Conservation (phyloP, 2,329 filamentous ascomycete genomes). For the Paramyrothecium roridum region DNA sequence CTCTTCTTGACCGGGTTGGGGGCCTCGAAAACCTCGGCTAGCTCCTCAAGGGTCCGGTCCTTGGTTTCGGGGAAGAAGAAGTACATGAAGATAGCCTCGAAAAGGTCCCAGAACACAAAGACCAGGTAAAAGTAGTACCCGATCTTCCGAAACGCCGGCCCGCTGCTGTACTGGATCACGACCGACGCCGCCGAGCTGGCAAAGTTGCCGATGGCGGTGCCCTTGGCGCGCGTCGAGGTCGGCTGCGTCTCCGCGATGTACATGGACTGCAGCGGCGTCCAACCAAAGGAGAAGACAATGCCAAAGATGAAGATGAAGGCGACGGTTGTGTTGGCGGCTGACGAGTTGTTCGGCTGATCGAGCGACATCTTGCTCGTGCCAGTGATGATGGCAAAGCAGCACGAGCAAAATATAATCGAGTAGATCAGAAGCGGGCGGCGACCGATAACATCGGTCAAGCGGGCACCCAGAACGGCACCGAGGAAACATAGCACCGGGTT, state of each 20-base stretch:
- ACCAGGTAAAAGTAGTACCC: slow-evolving; percentile 42
- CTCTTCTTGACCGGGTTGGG: slow-evolving; percentile 43
- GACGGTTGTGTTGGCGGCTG: slow-evolving; percentile 40
- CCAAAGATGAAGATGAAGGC: slow-evolving; percentile 50
- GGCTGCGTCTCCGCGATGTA: slow-evolving; percentile 46
- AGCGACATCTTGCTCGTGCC: slow-evolving; percentile 42
- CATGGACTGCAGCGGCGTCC: slow-evolving; percentile 45
- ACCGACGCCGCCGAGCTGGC: slow-evolving; percentile 32
- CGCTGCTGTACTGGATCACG: slow-evolving; percentile 41
- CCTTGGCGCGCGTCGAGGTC: slow-evolving; percentile 41
- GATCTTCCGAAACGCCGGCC: slow-evolving; percentile 39
- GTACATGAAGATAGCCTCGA: slow-evolving; percentile 41
- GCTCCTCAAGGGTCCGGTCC: slow-evolving; percentile 49
- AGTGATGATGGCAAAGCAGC: slow-evolving; percentile 47
- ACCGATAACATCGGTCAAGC: slow-evolving; percentile 54
- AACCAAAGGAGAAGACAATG: slow-evolving; percentile 46
- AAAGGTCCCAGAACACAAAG: slow-evolving; percentile 41
- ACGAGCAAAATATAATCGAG: slow-evolving; percentile 40
- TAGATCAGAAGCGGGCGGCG: slow-evolving; percentile 52
- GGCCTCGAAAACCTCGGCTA: slow-evolving; percentile 48
- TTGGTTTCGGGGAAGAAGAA: slow-evolving; percentile 49
- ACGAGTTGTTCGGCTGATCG: slow-evolving; percentile 26
- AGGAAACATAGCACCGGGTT: slow-evolving; percentile 52
- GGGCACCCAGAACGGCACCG: slow-evolving; percentile 49
- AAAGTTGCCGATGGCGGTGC: slow-evolving; percentile 39